Base-by-base conservation (phyloP, 2,329 filamentous ascomycete species). In the Epichloe uncinata region DNA sequence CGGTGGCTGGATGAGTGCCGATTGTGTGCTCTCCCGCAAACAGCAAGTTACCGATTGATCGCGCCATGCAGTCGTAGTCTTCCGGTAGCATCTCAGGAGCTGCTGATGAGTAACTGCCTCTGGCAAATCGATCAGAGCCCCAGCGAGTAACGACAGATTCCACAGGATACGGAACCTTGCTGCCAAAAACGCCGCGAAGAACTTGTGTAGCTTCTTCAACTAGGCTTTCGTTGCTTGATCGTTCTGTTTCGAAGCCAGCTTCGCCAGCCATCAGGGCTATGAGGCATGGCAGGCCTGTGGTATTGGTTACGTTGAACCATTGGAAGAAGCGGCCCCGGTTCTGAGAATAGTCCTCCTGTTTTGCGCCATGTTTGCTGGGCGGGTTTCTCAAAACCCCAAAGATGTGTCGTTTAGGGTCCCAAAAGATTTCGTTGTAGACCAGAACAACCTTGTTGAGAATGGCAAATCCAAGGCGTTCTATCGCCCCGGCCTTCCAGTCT, bases 11-110 rank as follows among this genome's bases (percentile, higher is more conserved):
- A 63, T 98, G 90, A 0, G 89, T 95, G 44, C 87, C 89, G 58
- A 87, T 96, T 1, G 94, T 98, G 53, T 95, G 93, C 67, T 98
- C 93, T 45, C 93, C 93, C 15, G 91, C 93, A 66, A 98, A 98
- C 66, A 91, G 87, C 8, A 98, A 72, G 55, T 94, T 95, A 34
- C 88, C 90, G 34, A 96, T 74, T 1, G 85, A 73, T 45, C 79
- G 78, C 2, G 93, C 88, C 87, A 98, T 95, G 34, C 81, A 73
- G 63, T 97, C 87, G 66, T 98, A 98, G 63, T 98, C 93, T 48
- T 89, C 85, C 2, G 85, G 79, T 47, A 81, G 77, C 66, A 95
- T 91, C 44, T 81, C 75, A 5, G 89, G 84, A 0, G 87, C 90
- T 1, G 95, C 88, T 55, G 87, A 97, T 3, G 94, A 98, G 67